A percentile compares a stretch with the other conserved stretches of the same genome.
These are phyloP conservation scores for Phoma herbarum DNA, from an alignment of 2,329 filamentous ascomycete species.

Conservation along the genomic window DNA sequence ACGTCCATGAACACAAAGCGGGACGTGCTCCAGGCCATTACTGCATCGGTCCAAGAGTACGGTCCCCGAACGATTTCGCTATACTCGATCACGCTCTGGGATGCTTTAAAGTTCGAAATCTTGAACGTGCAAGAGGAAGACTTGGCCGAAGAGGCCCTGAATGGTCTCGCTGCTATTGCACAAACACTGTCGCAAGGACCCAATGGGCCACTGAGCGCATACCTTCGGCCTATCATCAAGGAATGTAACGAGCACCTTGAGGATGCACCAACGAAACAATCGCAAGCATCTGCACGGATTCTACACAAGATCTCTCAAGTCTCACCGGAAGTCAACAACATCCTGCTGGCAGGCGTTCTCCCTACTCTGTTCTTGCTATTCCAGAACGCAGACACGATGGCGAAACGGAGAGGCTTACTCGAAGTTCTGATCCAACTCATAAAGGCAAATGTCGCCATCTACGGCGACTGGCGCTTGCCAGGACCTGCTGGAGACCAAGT, in stretches of 20 bases:
- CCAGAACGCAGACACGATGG: slow-evolving; percentile 67
- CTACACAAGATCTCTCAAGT: slow-evolving; percentile 65
- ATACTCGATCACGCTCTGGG: slow-evolving; percentile 72
- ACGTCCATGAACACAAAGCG: slow-evolving; percentile 74
- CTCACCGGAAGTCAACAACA: slow-evolving; percentile 63
- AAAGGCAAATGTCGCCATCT: slow-evolving; percentile 65
- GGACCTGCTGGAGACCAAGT: slow-evolving; percentile 47
- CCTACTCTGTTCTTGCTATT: slow-evolving; percentile 68
- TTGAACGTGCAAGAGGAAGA: slow-evolving; percentile 73
- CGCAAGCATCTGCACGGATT: slow-evolving; percentile 70
- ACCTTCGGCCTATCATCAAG: slow-evolving; percentile 68
- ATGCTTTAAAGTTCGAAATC: slow-evolving; percentile 74
- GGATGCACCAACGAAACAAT: slow-evolving; percentile 74
- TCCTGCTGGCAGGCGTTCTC: slow-evolving; percentile 64
- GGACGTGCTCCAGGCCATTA: slow-evolving; percentile 71
- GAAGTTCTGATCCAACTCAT: slow-evolving; percentile 68
- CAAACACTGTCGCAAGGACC: slow-evolving; percentile 61
- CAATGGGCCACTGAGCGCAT: slow-evolving; percentile 60
- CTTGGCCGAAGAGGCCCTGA: slow-evolving; percentile 67
- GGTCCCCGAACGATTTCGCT: slow-evolving; percentile 66
- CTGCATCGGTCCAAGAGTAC: slow-evolving; percentile 67
- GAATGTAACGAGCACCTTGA: slow-evolving; percentile 74
- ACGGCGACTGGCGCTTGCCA: slow-evolving; percentile 63
- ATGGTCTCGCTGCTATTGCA: slow-evolving; percentile 64
- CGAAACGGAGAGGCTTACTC: slow-evolving; percentile 69